phyloP scores from a whole-genome alignment of 164 flowering plant species.

The Dillenia turbinata region DNA sequence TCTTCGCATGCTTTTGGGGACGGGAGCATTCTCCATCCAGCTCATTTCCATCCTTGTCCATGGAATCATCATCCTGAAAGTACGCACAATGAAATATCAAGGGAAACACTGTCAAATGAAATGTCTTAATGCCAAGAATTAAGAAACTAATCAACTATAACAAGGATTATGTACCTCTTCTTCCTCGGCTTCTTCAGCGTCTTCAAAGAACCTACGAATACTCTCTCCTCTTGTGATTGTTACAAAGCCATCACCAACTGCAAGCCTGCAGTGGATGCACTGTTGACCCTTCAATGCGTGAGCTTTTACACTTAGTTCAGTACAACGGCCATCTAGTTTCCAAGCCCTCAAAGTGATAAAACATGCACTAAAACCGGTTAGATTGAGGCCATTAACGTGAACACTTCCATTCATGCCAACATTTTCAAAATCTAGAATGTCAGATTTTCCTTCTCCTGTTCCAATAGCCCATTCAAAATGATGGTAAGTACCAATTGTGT shows the following conservation, averaged over 20 bases:
- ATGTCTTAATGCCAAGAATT: background rate
- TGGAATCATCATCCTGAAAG: slow-evolving; percentile 86
- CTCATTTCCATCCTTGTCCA: slow-evolving; percentile 96
- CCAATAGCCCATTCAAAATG: slow-evolving; percentile 99
- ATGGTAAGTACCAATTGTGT: slow-evolving; percentile 69
- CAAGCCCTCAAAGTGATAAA: slow-evolving; percentile 90
- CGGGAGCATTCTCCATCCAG: slow-evolving; percentile 96
- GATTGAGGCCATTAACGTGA: slow-evolving; percentile 73
- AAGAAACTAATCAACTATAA: no score
- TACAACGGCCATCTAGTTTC: slow-evolving; percentile 86
- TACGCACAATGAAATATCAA: background rate
- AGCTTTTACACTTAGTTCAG: slow-evolving; percentile 88
- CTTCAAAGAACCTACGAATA: slow-evolving; percentile 89
- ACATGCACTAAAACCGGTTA: slow-evolving; percentile 69
- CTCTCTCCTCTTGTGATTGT: slow-evolving; percentile 86
- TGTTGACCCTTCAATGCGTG: slow-evolving; percentile 91
- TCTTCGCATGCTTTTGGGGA: slow-evolving; percentile 99
- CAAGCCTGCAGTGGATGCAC: slow-evolving; percentile 92
- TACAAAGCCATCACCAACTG: slow-evolving; percentile 91
- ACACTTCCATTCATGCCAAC: slow-evolving; percentile 82
- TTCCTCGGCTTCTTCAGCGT: slow-evolving; percentile 98
- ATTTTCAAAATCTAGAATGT: slow-evolving; percentile 86
- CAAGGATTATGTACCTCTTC: slow-evolving; percentile 60
- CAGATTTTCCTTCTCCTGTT: slow-evolving; percentile 90
- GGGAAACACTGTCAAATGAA: background rate